These are phyloP conservation scores for Stygiomarasmius scandens DNA, from an alignment of 1,284 basidiomycete species.

Conservation along the genomic window DNA sequence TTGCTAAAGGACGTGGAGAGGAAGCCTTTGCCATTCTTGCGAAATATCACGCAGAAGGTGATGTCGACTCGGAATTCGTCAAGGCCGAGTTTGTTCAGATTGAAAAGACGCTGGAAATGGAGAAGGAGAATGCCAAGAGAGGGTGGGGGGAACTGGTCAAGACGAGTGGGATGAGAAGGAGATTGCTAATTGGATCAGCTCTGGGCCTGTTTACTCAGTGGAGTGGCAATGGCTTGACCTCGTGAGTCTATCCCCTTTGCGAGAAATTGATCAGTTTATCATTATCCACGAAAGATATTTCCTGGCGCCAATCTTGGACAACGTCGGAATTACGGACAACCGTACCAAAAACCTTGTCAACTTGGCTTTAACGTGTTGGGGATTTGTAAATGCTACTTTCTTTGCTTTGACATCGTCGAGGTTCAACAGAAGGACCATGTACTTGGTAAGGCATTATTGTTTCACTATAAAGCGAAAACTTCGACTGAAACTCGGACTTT, in stretches of 20 bases:
- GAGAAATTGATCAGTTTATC: not conserved
- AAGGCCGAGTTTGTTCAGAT: conserved; percentile 59
- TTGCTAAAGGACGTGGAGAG: conserved; percentile 50
- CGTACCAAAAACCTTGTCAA: conserved; percentile 57
- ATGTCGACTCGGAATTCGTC: conserved; percentile 48
- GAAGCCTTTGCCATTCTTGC: conserved; percentile 52
- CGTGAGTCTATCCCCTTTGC: conserved; percentile 33
- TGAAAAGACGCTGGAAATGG: conserved; percentile 50
- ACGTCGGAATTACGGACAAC: conserved; percentile 49
- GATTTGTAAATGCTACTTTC: conserved; percentile 52
- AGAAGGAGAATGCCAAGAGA: conserved; percentile 42
- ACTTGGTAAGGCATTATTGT: conserved; percentile 39
- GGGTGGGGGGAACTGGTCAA: conserved; percentile 46
- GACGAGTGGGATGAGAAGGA: conserved; percentile 52
- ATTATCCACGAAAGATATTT: conserved; percentile 39
- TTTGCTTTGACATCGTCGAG: conserved; percentile 51
- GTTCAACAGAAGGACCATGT: conserved; percentile 51
- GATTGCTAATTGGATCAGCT: conserved; percentile 46
- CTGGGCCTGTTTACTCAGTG: conserved; percentile 54
- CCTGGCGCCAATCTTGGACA: conserved; percentile 47
- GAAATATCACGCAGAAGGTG: conserved; percentile 55
- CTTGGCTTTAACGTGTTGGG: conserved; percentile 55
- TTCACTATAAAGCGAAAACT: not conserved
- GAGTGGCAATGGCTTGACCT: conserved; percentile 57
- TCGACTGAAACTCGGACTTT: no score